Evolutionary conservation across 495 filamentous ascomycete genomes (phyloP), one percentile per base, ranked within the genome.

Genomic region (Clohesyomyces aquaticus): DNA sequence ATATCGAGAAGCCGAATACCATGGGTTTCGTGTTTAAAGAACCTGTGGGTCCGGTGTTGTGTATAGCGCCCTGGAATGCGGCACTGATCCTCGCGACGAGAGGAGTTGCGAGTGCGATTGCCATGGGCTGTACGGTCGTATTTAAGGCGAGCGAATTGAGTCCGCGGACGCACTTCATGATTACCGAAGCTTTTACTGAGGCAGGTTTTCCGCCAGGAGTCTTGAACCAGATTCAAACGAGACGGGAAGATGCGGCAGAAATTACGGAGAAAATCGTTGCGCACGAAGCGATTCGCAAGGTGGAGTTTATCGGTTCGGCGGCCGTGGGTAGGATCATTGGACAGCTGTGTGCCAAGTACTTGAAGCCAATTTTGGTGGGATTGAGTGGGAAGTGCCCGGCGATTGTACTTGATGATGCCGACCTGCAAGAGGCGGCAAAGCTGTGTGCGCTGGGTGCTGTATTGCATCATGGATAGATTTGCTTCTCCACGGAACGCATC

Each of bases 391-490:
- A 75, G 48, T 56, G 63, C 29, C 72, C 72, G 0, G 71, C 73
- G 1, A 67, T 75, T 23, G 72, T 75, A n/a, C 63, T 72, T 2
- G 70, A 74, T 23, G 73, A 75, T 61, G 73, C 73, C 25, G 62
- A 72, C 52, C 47, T 75, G 26, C 59, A 62, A 50, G 56, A 71
- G 35, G 72, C 73, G 8, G 73, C 68, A 22, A 59, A 58, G 14
- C 21, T 68, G 45, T 69, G 69, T 55, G 72, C 68, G 1, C 55
- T 72, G 38, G 73, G 72, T 23, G 70, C 72, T 26, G 61, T 68
- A n/a, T n/a, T 73, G 59, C 65, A 75, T 54, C 70, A 73, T 46
- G 73, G 73, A 14, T 72, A 75, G 61, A 73, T 75, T n/a, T 75
- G 73, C 66, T 71, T 75, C 38, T 73, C 70, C 4, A 75, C 73